Evolutionary conservation across 2,329 filamentous ascomycete genomes (phyloP).

Genomic region (Sporothrix inflata): DNA sequence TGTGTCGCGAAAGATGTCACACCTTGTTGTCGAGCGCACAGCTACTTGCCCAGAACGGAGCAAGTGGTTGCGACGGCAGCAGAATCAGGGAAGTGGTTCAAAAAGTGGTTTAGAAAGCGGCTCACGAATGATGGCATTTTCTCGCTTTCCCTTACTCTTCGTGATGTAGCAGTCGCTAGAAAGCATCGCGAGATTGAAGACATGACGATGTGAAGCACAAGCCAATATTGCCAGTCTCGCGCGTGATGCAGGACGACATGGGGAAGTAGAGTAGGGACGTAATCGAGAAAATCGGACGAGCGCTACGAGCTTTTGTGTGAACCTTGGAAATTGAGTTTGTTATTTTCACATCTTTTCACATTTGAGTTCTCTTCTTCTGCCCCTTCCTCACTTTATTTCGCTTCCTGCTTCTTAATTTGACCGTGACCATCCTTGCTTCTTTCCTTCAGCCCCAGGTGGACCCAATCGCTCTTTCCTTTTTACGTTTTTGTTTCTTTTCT

Average conservation of each 20-base stretch:
- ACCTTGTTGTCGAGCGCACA: not conserved
- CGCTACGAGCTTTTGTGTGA: not conserved
- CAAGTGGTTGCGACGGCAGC: not conserved
- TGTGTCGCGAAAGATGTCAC: conserved; percentile 24
- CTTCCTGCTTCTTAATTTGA: not conserved
- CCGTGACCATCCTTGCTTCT: not conserved
- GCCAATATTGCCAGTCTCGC: not conserved
- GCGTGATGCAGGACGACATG: not conserved
- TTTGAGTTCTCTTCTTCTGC: not conserved
- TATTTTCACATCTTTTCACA: not conserved
- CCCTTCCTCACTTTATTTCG: conserved; percentile 2
- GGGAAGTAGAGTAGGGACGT: not conserved
- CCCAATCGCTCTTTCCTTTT: conserved; percentile 5
- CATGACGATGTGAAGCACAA: not conserved
- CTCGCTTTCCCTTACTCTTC: not conserved
- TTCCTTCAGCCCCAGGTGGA: not conserved
- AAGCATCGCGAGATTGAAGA: not conserved
- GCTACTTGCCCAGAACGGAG: not conserved
- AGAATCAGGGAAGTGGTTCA: not conserved
- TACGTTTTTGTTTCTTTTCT: not conserved
- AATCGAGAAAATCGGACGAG: not conserved
- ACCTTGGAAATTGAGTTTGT: not conserved
- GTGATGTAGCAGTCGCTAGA: not conserved
- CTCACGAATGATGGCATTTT: not conserved
- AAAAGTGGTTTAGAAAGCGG: not conserved